Percentiles rank a stretch among this genome's conserved stretches.
Evolutionary conservation across 805 yeast genomes (phyloP).

Genomic region (Kurtzmaniella fragi): DNA sequence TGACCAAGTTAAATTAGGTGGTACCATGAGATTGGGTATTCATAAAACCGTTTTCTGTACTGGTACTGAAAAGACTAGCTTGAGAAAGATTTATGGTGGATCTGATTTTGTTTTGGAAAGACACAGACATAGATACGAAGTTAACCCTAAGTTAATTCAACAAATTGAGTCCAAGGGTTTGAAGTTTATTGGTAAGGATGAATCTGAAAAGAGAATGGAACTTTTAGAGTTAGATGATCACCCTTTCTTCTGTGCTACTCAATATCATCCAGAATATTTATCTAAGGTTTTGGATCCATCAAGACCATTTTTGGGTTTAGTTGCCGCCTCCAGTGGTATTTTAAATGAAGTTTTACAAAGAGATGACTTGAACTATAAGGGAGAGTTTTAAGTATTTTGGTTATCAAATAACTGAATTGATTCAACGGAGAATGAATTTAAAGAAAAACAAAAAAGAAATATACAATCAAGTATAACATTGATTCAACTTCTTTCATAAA

Average conservation of each 20-base stretch:
- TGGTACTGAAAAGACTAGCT: conserved; percentile 59
- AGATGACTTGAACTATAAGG: conserved; percentile 38
- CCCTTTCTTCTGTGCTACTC: conserved; percentile 91
- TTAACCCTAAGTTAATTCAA: conserved; percentile 77
- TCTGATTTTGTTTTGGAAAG: conserved; percentile 73
- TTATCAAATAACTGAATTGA: not conserved
- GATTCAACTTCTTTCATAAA: too few species aligned
- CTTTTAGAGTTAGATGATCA: conserved; percentile 80
- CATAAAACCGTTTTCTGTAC: conserved; percentile 81
- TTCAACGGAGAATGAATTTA: not conserved
- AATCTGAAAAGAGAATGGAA: conserved; percentile 88
- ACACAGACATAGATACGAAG: conserved; percentile 98
- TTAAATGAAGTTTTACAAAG: conserved; percentile 58
- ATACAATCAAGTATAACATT: too few species aligned
- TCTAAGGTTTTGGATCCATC: conserved; percentile 97
- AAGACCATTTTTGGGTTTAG: conserved; percentile 90
- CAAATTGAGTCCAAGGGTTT: conserved; percentile 75
- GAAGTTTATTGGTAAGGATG: conserved; percentile 91
- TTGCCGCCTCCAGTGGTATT: conserved; percentile 89
- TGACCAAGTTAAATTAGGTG: conserved; percentile 92
- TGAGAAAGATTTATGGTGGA: conserved; percentile 77
- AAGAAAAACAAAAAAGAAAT: not conserved
- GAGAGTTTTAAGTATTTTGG: conserved; percentile 29
- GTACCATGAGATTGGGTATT: conserved; percentile 97
- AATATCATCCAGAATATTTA: conserved; percentile 97